Evolutionary conservation across 768 basidiomycete species (phyloP).

Genomic region (Mycena metata): DNA sequence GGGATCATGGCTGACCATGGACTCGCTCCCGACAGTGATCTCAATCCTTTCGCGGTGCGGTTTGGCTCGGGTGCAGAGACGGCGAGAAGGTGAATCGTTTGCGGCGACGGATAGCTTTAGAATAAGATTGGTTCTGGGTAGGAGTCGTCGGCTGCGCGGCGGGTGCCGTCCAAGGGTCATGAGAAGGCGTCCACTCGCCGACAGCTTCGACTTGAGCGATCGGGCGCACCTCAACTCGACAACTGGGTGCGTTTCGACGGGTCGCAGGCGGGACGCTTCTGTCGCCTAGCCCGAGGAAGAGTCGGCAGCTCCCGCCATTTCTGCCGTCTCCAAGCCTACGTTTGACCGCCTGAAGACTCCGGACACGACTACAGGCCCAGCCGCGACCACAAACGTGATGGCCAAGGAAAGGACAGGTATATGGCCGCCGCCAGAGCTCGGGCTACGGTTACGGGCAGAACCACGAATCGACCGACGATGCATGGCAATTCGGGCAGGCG

Average conservation of each 20-base stretch:
- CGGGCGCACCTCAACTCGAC: background rate
- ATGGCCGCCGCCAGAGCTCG: no score
- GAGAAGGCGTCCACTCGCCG: slow-evolving; percentile 22
- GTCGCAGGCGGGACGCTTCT: background rate
- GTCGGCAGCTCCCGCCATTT: no score
- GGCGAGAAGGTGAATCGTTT: slow-evolving; percentile 9
- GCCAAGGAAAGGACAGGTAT: no score
- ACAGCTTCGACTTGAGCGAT: slow-evolving; percentile 1
- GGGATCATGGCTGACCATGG: slow-evolving; percentile 28
- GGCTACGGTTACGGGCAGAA: no score
- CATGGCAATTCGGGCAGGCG: no score
- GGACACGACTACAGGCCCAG: no score
- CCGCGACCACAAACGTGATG: no score
- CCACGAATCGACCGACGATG: no score
- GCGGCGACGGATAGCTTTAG: slow-evolving; percentile 6
- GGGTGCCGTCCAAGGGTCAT: slow-evolving; percentile 27
- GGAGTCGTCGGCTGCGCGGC: background rate
- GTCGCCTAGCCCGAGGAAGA: no score
- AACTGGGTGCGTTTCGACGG: background rate
- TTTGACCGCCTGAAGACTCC: no score
- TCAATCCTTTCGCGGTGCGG: slow-evolving; percentile 1
- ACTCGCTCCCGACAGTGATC: slow-evolving; percentile 16
- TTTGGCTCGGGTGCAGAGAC: background rate
- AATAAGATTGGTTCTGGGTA: background rate
- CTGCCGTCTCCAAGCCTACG: slow-evolving; percentile 15